Conservation (phyloP, 306 rosid genomes). For the Astragalus membranaceus region DNA sequence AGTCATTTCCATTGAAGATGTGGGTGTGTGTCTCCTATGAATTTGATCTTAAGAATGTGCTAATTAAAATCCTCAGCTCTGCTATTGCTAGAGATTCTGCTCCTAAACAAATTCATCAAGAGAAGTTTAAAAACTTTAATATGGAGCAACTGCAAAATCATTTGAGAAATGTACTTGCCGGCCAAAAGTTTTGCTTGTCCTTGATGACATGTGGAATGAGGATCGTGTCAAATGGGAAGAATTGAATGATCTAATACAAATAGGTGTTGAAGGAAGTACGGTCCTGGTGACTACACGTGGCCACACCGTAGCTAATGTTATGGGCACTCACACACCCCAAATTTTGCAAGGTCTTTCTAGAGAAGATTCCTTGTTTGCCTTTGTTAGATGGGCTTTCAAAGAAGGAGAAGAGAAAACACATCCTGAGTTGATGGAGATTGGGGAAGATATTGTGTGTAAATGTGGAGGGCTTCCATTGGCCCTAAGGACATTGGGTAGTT, state of each 20-base stretch:
- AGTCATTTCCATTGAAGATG: background rate
- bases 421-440: background rate
- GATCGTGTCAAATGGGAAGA: background rate
- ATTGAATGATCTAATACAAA: background rate
- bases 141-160: background rate
- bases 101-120: background rate
- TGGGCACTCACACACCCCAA: background rate
- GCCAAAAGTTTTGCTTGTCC: background rate
- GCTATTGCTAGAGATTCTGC: background rate
- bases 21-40: background rate
- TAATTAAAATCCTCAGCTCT: background rate
- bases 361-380: conserved; percentile 2
- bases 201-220: background rate
- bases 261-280: background rate
- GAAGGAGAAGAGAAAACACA: background rate
- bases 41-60: background rate
- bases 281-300: conserved; percentile 7
- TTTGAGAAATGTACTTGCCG: background rate
- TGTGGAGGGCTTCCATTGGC: conserved; percentile 34
- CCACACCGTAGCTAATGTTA: background rate
- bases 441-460: background rate
- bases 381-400: conserved; percentile 29
- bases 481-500: conserved; percentile 24
- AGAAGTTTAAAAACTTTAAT: background rate
- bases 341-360: background rate